Evolutionary conservation across 108 stramenopile genomes (phyloP).

Genomic region (Chaetoceros muelleri): DNA sequence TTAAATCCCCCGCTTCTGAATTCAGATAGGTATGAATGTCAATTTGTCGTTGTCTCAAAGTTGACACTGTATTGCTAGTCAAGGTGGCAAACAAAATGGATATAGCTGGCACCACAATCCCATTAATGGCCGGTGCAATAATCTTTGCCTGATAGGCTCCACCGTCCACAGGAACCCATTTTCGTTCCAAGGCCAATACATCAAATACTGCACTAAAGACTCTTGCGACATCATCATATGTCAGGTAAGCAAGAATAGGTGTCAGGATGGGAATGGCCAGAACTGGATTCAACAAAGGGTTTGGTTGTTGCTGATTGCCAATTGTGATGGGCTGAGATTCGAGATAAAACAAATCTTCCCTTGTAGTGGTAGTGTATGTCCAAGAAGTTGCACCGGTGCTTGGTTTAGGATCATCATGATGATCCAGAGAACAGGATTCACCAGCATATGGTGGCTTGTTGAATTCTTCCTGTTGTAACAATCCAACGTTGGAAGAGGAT

Average conservation of each 20-base stretch:
- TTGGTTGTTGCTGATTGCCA: no score
- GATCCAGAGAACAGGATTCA: no score
- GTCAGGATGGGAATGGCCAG: slow-evolving; percentile 15
- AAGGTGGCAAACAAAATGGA: slow-evolving; percentile 43
- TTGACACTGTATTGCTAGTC: slow-evolving; percentile 34
- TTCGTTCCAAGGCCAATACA: slow-evolving; percentile 8
- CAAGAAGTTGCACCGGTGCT: no score
- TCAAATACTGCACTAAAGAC: slow-evolving; percentile 11
- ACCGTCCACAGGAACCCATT: slow-evolving; percentile 67
- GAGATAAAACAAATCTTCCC: no score
- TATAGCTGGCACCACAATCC: slow-evolving; percentile 32
- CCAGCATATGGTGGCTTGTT: no score
- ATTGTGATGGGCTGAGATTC: no score
- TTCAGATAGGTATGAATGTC: slow-evolving; percentile 48
- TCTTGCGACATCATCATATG: slow-evolving; percentile 21
- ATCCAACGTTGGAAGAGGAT: no score
- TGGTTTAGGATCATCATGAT: no score
- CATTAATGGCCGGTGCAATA: slow-evolving; percentile 44
- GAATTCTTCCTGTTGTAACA: no score
- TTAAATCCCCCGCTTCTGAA: slow-evolving; percentile 52
- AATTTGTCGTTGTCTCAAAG: slow-evolving; percentile 37
- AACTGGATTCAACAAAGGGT: not conserved
- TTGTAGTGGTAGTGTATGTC: no score
- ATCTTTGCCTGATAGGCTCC: slow-evolving; percentile 57
- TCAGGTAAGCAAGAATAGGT: slow-evolving; percentile 24